Conservation (phyloP, 495 filamentous ascomycete species). For the Talaromyces liani region DNA sequence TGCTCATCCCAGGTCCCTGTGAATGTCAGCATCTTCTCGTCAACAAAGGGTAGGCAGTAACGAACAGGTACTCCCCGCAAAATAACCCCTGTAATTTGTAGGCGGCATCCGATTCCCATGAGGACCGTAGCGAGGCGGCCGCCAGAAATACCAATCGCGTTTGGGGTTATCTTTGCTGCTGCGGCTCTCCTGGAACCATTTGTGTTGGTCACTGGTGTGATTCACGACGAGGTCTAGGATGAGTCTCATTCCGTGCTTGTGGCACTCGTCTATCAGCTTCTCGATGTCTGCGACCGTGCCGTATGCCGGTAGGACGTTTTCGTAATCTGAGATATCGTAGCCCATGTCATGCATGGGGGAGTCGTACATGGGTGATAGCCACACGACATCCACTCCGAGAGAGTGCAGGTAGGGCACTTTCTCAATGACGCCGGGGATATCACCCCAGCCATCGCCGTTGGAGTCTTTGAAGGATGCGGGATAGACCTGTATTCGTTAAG, state of each 20-base stretch:
- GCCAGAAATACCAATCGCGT: slow-evolving; percentile 50
- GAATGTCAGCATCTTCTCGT: slow-evolving; percentile 19
- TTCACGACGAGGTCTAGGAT: slow-evolving; percentile 61
- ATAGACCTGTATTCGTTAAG: neutral
- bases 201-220: slow-evolving; percentile 56
- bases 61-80: slow-evolving; percentile 14
- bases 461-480: slow-evolving; percentile 40
- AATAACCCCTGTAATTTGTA: slow-evolving; percentile 29
- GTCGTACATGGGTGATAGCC: slow-evolving; percentile 51
- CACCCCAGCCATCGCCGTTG: slow-evolving; percentile 48
- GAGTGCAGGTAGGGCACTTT: slow-evolving; percentile 44
- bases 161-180: slow-evolving; percentile 34
- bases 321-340: slow-evolving; percentile 52
- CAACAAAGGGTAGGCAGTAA: slow-evolving; percentile 10
- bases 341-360: slow-evolving; percentile 36
- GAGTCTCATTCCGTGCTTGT: slow-evolving; percentile 46
- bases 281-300: slow-evolving; percentile 49
- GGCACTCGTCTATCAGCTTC: slow-evolving; percentile 34
- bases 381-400: slow-evolving; percentile 51
- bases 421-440: slow-evolving; percentile 45
- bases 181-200: slow-evolving; percentile 55
- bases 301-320: slow-evolving; percentile 43
- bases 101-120: slow-evolving; percentile 41
- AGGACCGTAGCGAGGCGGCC: slow-evolving; percentile 29
- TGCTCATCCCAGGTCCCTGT: slow-evolving; percentile 36